phyloP scores from a whole-genome alignment of 2,329 filamentous ascomycete species.

The Hypoxylon sp. region DNA sequence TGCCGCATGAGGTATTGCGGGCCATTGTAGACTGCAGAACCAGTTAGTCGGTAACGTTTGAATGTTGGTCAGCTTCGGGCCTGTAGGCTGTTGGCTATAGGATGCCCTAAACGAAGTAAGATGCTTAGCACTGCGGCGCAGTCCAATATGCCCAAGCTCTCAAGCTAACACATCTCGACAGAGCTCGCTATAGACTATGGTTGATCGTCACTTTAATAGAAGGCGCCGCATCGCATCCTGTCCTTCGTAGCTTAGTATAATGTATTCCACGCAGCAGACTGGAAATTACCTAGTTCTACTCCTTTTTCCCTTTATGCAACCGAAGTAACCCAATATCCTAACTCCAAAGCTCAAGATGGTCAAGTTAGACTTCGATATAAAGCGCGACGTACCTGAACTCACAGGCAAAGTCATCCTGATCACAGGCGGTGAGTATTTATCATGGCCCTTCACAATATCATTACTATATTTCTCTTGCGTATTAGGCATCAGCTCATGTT shows the following conservation, averaged over 20 bases:
- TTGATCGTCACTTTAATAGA: constrained; percentile 9
- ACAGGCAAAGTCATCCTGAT: constrained; percentile 28
- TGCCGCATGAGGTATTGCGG: background rate
- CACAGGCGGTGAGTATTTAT: constrained; percentile 18
- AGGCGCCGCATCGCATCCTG: constrained; percentile 9
- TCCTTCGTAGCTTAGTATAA: constrained; percentile 12
- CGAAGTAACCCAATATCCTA: constrained; percentile 7
- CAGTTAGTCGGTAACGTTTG: background rate
- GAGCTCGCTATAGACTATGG: background rate
- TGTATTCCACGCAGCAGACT: background rate
- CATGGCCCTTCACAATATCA: background rate
- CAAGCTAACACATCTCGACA: constrained; percentile 6
- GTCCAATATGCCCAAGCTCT: background rate
- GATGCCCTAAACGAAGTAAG: constrained; percentile 1
- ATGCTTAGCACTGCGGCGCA: constrained; percentile 14
- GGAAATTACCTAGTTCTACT: background rate
- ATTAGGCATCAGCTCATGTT: constrained; percentile 1
- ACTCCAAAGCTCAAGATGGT: constrained; percentile 12
- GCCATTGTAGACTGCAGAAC: background rate
- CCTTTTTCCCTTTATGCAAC: background rate
- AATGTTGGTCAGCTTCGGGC: background rate
- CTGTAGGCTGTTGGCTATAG: background rate
- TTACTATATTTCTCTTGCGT: background rate
- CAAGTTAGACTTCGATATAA: constrained; percentile 29
- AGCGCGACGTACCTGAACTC: constrained; percentile 27